Evolutionary conservation across 1,284 basidiomycete genomes (phyloP).

Genomic region (Ceratobasidium sp.): DNA sequence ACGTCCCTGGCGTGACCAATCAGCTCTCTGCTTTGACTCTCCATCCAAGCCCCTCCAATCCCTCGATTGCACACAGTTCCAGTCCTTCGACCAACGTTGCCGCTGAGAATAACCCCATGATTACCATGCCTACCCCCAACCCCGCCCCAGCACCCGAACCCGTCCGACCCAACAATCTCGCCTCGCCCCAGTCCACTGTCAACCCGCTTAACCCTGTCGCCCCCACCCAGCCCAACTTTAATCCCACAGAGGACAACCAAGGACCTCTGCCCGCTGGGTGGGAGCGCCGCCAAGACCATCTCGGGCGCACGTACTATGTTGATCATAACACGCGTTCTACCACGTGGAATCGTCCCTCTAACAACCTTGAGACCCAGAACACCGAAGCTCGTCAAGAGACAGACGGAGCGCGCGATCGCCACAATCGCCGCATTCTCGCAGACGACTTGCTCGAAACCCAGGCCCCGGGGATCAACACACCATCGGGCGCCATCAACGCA

Average conservation of each 20-base stretch:
- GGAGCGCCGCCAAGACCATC: constrained; percentile 92
- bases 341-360: constrained; percentile 86
- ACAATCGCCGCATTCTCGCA: constrained; percentile 78
- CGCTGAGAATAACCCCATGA: constrained; percentile 48
- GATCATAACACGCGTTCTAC: constrained; percentile 94
- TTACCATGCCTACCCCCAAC: constrained; percentile 56
- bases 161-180: constrained; percentile 47
- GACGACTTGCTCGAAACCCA: constrained; percentile 79
- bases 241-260: constrained; percentile 80
- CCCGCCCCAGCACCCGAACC: constrained; percentile 38
- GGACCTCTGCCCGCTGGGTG: constrained; percentile 88
- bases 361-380: constrained; percentile 58
- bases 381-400: constrained; percentile 54
- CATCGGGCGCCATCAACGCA: constrained; percentile 44
- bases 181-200: constrained; percentile 53
- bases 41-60: constrained; percentile 61
- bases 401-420: constrained; percentile 77
- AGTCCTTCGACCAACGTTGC: constrained; percentile 48
- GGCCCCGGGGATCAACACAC: constrained; percentile 48
- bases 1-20: constrained; percentile 60
- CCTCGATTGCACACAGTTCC: constrained; percentile 61
- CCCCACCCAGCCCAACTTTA: constrained; percentile 72
- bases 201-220: constrained; percentile 50
- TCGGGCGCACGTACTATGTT: constrained; percentile 91
- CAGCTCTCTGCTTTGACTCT: constrained; percentile 53